Evolutionary conservation across 805 yeast genomes (phyloP).

Genomic region (Yarrowia hollandica): DNA sequence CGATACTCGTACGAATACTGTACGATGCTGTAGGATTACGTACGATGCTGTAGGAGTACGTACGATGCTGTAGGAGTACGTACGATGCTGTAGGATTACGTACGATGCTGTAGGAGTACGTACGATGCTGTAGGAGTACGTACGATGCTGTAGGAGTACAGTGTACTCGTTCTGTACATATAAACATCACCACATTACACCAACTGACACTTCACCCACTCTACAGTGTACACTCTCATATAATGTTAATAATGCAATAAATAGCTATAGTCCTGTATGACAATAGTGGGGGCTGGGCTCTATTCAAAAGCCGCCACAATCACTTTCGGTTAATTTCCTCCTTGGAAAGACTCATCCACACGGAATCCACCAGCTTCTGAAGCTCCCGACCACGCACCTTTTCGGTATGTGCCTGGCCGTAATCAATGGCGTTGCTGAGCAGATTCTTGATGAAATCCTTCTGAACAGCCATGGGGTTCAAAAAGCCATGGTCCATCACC

Average conservation of each 20-base stretch:
- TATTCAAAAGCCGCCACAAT: neutral
- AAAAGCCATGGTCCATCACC: slow-evolving; percentile 63
- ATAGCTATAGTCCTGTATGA: slow-evolving; percentile 14
- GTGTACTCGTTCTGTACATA: slow-evolving; percentile 19
- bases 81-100: no score
- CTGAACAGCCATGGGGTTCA: slow-evolving; percentile 73
- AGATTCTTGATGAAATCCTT: slow-evolving; percentile 65
- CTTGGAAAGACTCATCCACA: slow-evolving; percentile 49
- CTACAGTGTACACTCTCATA: neutral
- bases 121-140: no score
- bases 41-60: no score
- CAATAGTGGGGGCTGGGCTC: neutral
- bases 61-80: no score
- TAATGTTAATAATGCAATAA: slow-evolving; percentile 20
- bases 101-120: no score
- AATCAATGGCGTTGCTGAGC: slow-evolving; percentile 73
- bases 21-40: no score
- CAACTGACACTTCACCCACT: no score
- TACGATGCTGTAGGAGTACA: no score
- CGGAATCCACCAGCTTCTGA: slow-evolving; percentile 54
- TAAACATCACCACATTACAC: neutral
- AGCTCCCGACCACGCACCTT: slow-evolving; percentile 48
- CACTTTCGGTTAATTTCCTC: slow-evolving; percentile 26
- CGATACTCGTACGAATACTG: no score
- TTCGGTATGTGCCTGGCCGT: slow-evolving; percentile 56